Evolutionary conservation across 1,284 basidiomycete species (phyloP).

Genomic region (Trametes versicolor): DNA sequence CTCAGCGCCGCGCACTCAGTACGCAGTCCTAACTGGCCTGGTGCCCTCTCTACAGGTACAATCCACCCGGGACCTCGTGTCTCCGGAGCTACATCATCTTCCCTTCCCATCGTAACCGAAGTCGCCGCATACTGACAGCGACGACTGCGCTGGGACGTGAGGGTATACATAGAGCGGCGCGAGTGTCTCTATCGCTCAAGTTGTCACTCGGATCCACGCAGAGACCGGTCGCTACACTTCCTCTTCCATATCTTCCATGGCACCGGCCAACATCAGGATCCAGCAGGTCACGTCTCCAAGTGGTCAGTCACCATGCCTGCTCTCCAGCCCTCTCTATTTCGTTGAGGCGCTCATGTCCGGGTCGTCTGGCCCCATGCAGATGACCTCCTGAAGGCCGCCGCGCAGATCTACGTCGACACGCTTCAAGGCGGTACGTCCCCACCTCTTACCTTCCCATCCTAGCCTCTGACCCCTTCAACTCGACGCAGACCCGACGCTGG

Average conservation of each 20-base stretch:
- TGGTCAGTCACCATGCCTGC: neutral
- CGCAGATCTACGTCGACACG: conserved; percentile 2
- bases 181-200: neutral
- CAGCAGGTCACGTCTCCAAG: conserved; percentile 1
- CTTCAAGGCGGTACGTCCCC: neutral
- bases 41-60: neutral
- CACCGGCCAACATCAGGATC: neutral
- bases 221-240: neutral
- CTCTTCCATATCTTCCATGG: neutral
- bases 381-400: neutral
- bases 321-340: no score
- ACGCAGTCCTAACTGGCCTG: neutral
- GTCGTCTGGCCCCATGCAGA: neutral
- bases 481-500: neutral
- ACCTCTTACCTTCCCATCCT: neutral
- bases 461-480: neutral
- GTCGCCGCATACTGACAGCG: no score
- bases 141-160: no score
- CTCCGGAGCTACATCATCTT: no score
- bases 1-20: no score
- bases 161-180: neutral
- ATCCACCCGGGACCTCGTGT: no score
- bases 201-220: neutral
- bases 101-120: no score
- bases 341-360: neutral